These are phyloP conservation scores for Nemania bipapillata DNA, from an alignment of 2,329 filamentous ascomycete species.

Conservation along the genomic window DNA sequence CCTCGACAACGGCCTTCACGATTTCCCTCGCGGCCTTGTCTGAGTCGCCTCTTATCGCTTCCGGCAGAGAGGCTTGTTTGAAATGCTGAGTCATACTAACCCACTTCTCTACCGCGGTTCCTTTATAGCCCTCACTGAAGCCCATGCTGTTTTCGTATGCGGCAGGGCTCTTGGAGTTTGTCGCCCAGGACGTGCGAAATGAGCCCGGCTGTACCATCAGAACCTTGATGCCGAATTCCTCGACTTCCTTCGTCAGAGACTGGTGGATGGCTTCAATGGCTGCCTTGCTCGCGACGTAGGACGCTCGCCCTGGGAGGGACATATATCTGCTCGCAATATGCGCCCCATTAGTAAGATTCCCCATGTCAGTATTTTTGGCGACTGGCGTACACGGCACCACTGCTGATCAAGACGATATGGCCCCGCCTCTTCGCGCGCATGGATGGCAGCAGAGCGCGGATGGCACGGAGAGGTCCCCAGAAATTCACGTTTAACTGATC, in stretches of 20 bases:
- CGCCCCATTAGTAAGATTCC: not conserved
- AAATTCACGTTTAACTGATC: conserved; percentile 63
- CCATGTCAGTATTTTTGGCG: not conserved
- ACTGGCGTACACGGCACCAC: conserved; percentile 36
- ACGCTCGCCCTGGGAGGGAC: conserved; percentile 28
- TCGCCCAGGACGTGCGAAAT: conserved; percentile 36
- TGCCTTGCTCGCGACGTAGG: conserved; percentile 40
- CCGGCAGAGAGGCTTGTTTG: conserved; percentile 19
- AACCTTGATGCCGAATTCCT: conserved; percentile 35
- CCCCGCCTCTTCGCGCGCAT: conserved; percentile 34
- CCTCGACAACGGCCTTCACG: conserved; percentile 35
- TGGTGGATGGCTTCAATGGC: conserved; percentile 41
- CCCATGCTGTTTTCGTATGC: conserved; percentile 25
- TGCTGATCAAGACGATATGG: conserved; percentile 39
- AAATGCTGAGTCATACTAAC: conserved; percentile 18
- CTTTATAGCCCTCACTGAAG: conserved; percentile 38
- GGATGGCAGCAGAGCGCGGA: conserved; percentile 52
- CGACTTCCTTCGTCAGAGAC: conserved; percentile 30
- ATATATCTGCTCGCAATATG: conserved; percentile 34
- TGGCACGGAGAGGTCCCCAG: conserved; percentile 62
- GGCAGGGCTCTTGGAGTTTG: conserved; percentile 20
- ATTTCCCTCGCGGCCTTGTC: conserved; percentile 39
- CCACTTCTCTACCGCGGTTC: conserved; percentile 37
- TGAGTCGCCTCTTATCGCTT: conserved; percentile 33
- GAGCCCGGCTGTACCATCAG: conserved; percentile 39